These are phyloP conservation scores for Adansonia madagascariensis DNA, from an alignment of 441 rosid species.

Conservation along the genomic window DNA sequence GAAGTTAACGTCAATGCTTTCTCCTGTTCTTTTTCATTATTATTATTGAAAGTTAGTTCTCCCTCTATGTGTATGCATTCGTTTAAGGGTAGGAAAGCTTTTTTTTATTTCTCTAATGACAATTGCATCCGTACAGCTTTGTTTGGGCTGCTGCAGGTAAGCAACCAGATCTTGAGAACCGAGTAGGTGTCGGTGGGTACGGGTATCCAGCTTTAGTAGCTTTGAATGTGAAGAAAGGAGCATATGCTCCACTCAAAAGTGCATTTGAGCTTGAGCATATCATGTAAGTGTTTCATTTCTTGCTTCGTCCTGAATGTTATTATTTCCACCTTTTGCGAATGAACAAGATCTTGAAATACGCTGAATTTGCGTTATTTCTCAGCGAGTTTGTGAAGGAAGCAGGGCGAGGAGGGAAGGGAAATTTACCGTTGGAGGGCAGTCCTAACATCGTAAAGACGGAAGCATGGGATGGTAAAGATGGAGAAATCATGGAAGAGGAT, in stretches of 20 bases:
- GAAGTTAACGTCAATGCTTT: constrained; percentile 6
- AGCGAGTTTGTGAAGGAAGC: constrained; percentile 99
- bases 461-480: constrained; percentile 98
- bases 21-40: not conserved
- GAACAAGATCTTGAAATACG: constrained; percentile 8
- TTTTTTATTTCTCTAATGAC: not conserved
- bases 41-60: not conserved
- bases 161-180: constrained; percentile 87
- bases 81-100: not conserved
- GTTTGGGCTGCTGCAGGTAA: constrained; percentile 92
- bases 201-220: constrained; percentile 98
- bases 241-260: constrained; percentile 96
- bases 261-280: constrained; percentile 89
- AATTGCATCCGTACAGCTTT: constrained; percentile 53
- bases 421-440: constrained; percentile 65
- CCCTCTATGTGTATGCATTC: not conserved
- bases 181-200: constrained; percentile 90
- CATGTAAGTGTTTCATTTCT: constrained; percentile 52
- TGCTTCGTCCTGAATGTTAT: not conserved
- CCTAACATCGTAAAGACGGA: constrained; percentile 61
- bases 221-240: constrained; percentile 91
- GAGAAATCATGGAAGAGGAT: constrained; percentile 80
- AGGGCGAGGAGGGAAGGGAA: constrained; percentile 92
- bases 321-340: not conserved
- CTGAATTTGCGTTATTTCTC: constrained; percentile 21